Conservation (phyloP, 805 yeast species). For the Huiozyma sinensis region DNA sequence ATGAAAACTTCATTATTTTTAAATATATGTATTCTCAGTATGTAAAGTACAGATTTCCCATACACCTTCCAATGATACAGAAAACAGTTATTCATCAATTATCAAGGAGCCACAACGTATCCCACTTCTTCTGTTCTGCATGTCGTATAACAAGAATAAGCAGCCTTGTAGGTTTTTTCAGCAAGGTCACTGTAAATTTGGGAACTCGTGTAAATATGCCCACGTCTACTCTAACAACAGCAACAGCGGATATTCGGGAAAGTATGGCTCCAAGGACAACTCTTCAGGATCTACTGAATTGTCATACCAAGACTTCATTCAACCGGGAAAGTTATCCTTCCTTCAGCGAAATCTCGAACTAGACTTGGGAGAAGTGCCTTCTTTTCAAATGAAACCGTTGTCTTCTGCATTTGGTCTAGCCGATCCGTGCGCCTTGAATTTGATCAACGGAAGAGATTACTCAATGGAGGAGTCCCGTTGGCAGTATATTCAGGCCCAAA, state of each 20-base stretch:
- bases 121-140: not conserved
- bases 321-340: constrained; percentile 13
- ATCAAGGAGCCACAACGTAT: not conserved
- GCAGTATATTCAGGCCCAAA: constrained; percentile 35
- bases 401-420: constrained; percentile 41
- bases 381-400: constrained; percentile 26
- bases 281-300: not conserved
- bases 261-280: not conserved
- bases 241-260: constrained; percentile 4
- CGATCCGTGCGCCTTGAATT: constrained; percentile 37
- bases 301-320: constrained; percentile 16
- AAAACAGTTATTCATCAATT: no score
- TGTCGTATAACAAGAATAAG: constrained; percentile 10
- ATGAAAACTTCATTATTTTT: no score
- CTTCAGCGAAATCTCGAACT: constrained; percentile 23
- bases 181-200: constrained; percentile 35
- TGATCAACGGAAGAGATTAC: constrained; percentile 42
- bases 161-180: constrained; percentile 36
- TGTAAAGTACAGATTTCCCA: no score
- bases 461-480: constrained; percentile 45
- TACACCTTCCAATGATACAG: no score
- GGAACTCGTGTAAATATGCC: constrained; percentile 34
- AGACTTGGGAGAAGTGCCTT: constrained; percentile 12
- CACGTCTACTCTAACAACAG: constrained; percentile 27
- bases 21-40: no score